Conservation (phyloP, 768 basidiomycete species). For the Russula olivacea region DNA sequence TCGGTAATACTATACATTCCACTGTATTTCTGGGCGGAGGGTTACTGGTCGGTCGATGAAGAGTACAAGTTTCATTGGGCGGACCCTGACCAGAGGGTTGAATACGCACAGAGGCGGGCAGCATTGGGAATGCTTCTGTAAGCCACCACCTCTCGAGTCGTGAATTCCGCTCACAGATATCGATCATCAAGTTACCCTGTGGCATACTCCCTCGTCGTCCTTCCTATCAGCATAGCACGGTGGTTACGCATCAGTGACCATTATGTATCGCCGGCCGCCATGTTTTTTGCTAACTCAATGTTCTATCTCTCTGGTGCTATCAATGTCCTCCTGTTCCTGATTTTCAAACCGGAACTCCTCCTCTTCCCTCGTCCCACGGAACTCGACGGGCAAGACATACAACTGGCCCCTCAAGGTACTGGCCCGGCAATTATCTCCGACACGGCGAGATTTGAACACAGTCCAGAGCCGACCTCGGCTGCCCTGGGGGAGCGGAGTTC, state of each 20-base stretch:
- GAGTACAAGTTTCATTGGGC: constrained; percentile 32
- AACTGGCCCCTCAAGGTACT: background rate
- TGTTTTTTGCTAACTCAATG: constrained; percentile 28
- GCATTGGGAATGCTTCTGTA: constrained; percentile 30
- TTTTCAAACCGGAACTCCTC: constrained; percentile 33
- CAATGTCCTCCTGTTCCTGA: constrained; percentile 39
- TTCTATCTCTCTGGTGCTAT: constrained; percentile 32
- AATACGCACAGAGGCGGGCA: constrained; percentile 6
- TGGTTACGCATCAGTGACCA: background rate
- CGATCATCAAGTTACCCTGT: background rate
- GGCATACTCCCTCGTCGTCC: background rate
- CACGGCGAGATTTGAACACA: background rate
- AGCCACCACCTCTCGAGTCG: background rate
- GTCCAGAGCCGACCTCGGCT: background rate
- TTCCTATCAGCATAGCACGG: background rate
- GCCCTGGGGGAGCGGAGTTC: background rate
- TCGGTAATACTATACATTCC: constrained; percentile 35
- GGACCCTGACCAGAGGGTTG: constrained; percentile 3
- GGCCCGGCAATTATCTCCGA: background rate
- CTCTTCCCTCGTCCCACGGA: constrained; percentile 27
- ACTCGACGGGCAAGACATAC: too few relatives aligned
- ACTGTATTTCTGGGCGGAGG: constrained; percentile 36
- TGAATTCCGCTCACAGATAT: background rate
- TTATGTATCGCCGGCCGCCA: constrained; percentile 34
- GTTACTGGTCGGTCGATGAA: constrained; percentile 32